Evolutionary conservation across 2,329 filamentous ascomycete genomes (phyloP), one percentile per base, ranked within the genome.

Genomic region (Ceratocystis variospora): DNA sequence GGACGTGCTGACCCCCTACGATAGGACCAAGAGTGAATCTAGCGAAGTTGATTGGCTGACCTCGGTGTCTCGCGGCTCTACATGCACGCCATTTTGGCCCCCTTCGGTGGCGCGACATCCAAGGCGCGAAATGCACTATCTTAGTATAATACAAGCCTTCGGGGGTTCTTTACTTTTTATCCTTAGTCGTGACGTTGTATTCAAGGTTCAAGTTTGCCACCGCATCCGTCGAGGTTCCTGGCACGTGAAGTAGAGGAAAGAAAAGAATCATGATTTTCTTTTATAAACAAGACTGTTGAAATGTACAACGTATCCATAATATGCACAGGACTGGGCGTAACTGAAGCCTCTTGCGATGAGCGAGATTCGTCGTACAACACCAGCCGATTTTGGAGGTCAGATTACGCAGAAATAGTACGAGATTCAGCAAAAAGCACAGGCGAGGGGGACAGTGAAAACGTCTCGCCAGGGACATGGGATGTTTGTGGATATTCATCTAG

Each of bases 1-100:
- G 37, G 10, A 41, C 37, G 37, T 15, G 10, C 37, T 5, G 3
- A 15, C 37, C 37, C 37, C 37, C 37, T 41, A 99, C 76, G 94
- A 99, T 74, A 99, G 99, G 92, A 82, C 83, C 71, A 85, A 84
- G 77, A 85, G 85, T 67, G 83, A 82, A 12, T 83, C 83, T 0
- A 33, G 33, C 33, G 7, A 33, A 33, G 33, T 33, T 33, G 33
- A 25, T 25, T 37, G 83, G 83, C 48, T 85, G 77, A 74, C 61
- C 37, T n/a, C 41, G 22, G 41, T 8, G 17, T 48, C 31, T 62
- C 15, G 28, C 2, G 37, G 17, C 28, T 31, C 61, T 53, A 28
- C 55, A 59, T 37, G 53, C 25, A 57, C 50, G 31, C 7, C 6
- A 7, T 57, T 61, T 12, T 22, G 41, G 25, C 12, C 44, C 28